These are phyloP conservation scores for Paratinospora sagittata DNA, from an alignment of 164 flowering plant species.

Conservation along the genomic window DNA sequence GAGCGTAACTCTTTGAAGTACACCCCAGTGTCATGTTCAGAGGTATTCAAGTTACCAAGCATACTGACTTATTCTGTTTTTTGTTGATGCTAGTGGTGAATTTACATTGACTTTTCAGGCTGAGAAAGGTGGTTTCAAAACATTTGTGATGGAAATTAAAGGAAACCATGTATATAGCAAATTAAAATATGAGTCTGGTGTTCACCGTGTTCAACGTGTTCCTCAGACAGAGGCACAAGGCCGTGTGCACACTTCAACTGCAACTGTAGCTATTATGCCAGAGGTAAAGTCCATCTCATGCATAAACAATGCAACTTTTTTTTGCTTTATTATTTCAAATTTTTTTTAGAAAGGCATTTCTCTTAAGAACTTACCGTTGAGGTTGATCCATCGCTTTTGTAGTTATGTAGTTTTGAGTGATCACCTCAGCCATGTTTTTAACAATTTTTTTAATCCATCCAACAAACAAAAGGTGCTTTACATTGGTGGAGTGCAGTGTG, in stretches of 20 bases:
- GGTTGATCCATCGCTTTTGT: too few species aligned
- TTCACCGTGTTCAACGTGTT: conserved; percentile 97
- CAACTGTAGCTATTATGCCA: conserved; percentile 98
- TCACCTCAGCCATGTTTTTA: too few species aligned
- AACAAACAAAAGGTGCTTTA: too few species aligned
- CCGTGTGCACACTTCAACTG: conserved; percentile 99
- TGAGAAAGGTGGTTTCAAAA: conserved; percentile 85
- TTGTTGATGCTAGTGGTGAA: conserved; percentile 11
- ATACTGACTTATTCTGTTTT: conserved; percentile 5
- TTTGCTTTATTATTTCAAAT: background rate
- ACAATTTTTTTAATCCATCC: too few species aligned
- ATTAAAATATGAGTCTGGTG: conserved; percentile 94
- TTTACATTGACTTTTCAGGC: conserved; percentile 40
- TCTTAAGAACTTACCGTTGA: too few species aligned
- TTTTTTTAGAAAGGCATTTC: background rate
- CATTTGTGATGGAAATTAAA: conserved; percentile 88
- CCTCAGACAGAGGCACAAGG: conserved; percentile 97
- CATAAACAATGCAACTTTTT: conserved; percentile 3
- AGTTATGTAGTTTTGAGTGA: too few species aligned
- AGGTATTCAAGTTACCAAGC: conserved; percentile 38
- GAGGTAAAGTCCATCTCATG: conserved; percentile 46
- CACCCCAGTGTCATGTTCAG: conserved; percentile 64
- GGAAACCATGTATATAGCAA: conserved; percentile 90
- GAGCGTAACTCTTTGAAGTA: conserved; percentile 75
- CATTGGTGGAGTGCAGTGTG: too few species aligned